A percentile compares a stretch with the other conserved stretches of the same genome.
Evolutionary conservation across 2,329 filamentous ascomycete genomes (phyloP).

Genomic region (Talaromyces verruculosus): DNA sequence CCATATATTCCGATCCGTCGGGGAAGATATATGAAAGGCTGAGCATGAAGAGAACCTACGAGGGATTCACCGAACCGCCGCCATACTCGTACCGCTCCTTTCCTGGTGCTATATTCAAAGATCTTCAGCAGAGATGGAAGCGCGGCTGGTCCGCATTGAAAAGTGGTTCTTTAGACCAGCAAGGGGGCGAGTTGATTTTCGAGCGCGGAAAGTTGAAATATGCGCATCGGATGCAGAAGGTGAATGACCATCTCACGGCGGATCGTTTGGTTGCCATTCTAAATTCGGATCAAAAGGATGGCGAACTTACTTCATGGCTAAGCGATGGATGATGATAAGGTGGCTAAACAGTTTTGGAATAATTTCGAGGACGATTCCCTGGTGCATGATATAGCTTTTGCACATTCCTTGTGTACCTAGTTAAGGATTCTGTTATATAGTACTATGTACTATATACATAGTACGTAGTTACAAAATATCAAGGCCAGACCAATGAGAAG

Average conservation of each 20-base stretch:
- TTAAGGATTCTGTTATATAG: background rate
- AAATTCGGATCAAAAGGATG: background rate
- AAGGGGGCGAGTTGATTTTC: slow-evolving; percentile 28
- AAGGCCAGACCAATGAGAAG: too few relatives aligned
- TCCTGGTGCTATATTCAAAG: background rate
- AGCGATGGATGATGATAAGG: too few relatives aligned
- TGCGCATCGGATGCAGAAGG: slow-evolving; percentile 25
- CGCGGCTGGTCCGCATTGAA: background rate
- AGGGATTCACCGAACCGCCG: background rate
- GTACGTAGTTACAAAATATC: background rate
- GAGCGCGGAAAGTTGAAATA: slow-evolving; percentile 23
- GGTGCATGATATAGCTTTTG: background rate
- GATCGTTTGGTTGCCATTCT: slow-evolving; percentile 20
- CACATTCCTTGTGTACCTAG: background rate
- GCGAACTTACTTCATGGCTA: background rate
- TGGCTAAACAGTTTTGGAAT: too few relatives aligned
- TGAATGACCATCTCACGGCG: slow-evolving; percentile 26
- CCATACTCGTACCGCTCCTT: background rate
- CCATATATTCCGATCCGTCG: background rate
- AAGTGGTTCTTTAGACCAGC: slow-evolving; percentile 18
- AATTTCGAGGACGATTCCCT: background rate
- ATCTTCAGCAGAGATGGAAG: background rate
- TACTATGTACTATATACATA: background rate
- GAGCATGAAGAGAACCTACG: background rate
- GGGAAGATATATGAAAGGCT: background rate